Evolutionary conservation across 768 basidiomycete species (phyloP).

Genomic region (Lactarius tabidus): DNA sequence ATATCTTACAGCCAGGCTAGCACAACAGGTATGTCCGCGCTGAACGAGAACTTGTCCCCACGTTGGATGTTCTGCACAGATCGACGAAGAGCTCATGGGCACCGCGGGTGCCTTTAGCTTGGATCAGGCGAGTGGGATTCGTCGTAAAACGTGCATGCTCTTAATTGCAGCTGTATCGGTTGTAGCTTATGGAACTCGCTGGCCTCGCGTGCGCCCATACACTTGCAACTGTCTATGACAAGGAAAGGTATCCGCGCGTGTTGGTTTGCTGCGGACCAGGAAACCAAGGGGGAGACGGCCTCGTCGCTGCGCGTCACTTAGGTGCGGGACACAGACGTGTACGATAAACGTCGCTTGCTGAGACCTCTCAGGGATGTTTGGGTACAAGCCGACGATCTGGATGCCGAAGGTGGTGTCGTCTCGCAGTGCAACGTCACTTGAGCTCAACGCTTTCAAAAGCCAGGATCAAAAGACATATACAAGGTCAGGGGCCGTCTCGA

Average conservation of each 20-base stretch:
- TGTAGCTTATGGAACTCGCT: slow-evolving; percentile 91
- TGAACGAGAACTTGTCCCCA: not conserved
- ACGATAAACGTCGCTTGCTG: not conserved
- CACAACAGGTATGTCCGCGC: slow-evolving; percentile 53
- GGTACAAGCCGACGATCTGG: slow-evolving; percentile 84
- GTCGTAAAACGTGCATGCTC: not conserved
- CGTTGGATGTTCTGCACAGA: slow-evolving; percentile 45
- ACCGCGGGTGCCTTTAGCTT: slow-evolving; percentile 86
- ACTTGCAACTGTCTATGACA: slow-evolving; percentile 70
- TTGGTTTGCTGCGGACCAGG: slow-evolving; percentile 97
- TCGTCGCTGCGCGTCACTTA: slow-evolving; percentile 94
- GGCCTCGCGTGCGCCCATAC: slow-evolving; percentile 92
- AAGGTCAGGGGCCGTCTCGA: slow-evolving; percentile 42
- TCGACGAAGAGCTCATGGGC: slow-evolving; percentile 94
- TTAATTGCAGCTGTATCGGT: slow-evolving; percentile 1
- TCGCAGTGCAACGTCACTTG: not conserved
- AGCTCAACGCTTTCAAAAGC: slow-evolving; percentile 41
- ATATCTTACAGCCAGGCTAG: slow-evolving; percentile 38
- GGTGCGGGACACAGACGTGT: slow-evolving; percentile 41
- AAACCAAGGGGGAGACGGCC: slow-evolving; percentile 96
- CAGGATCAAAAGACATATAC: slow-evolving; percentile 91
- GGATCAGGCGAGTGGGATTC: slow-evolving; percentile 63
- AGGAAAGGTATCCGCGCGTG: slow-evolving; percentile 65
- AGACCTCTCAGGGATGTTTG: slow-evolving; percentile 69
- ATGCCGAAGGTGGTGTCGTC: slow-evolving; percentile 69